phyloP scores from a whole-genome alignment of 768 basidiomycete species.

The Sporobolomyces phaffii region DNA sequence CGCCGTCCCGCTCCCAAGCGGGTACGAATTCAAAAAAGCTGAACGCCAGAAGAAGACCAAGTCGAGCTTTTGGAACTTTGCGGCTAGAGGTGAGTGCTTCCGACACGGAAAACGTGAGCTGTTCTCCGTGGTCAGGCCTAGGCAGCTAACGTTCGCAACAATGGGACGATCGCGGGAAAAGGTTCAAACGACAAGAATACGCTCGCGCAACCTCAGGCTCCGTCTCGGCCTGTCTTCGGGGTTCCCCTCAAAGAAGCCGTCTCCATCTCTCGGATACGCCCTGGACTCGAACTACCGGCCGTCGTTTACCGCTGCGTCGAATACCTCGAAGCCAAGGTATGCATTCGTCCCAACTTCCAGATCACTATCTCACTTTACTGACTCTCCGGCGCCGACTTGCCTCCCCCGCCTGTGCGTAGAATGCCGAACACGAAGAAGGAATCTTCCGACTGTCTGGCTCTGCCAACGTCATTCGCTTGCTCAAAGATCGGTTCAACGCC shows the following conservation, averaged over 20 bases:
- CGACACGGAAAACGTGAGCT: neutral
- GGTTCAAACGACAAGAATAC: conserved; percentile 16
- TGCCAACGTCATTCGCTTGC: conserved; percentile 41
- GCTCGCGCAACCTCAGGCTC: conserved; percentile 20
- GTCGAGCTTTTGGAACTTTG: conserved; percentile 91
- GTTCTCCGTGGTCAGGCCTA: too few species aligned
- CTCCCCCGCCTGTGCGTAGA: conserved; percentile 39
- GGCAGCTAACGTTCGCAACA: too few species aligned
- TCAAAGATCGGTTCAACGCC: conserved; percentile 86
- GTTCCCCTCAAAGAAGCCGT: conserved; percentile 80
- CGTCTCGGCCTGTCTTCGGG: conserved; percentile 74
- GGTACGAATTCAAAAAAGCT: conserved; percentile 76
- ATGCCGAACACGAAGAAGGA: conserved; percentile 93
- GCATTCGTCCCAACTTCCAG: too few species aligned
- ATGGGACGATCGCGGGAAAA: too few species aligned
- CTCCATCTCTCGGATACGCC: conserved; percentile 76
- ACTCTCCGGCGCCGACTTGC: neutral
- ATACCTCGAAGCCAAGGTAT: conserved; percentile 74
- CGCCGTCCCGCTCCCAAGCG: conserved; percentile 75
- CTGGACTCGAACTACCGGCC: conserved; percentile 64
- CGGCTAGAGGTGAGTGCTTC: conserved; percentile 45
- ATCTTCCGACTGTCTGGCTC: conserved; percentile 68
- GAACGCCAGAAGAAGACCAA: conserved; percentile 88
- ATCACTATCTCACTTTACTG: too few species aligned
- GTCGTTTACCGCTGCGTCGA: conserved; percentile 93